Conservation (phyloP, 1,284 basidiomycete genomes). For the Puccinia triticina region DNA sequence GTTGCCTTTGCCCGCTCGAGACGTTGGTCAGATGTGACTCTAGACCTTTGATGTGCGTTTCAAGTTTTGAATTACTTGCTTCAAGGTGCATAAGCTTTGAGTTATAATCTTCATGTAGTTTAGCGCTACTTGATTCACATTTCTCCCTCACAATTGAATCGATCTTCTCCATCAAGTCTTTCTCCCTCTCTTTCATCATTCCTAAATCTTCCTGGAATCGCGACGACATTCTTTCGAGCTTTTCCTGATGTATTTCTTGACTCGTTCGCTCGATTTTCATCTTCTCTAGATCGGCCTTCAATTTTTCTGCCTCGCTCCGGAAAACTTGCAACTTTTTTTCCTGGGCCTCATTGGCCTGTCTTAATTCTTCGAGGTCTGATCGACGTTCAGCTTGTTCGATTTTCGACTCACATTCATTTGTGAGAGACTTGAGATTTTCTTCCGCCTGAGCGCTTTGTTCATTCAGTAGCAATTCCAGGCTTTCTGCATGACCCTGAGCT, state of each 20-base stretch:
- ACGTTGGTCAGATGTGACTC: conserved; percentile 29
- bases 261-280: conserved; percentile 32
- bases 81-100: conserved; percentile 30
- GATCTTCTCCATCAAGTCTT: conserved; percentile 19
- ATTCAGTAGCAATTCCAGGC: conserved; percentile 11
- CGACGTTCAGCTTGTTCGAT: conserved; percentile 29
- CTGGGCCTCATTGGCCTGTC: conserved; percentile 3
- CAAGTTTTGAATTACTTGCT: conserved; percentile 37
- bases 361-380: background rate
- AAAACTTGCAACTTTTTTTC: conserved; percentile 18
- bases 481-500: background rate
- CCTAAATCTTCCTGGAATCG: conserved; percentile 20
- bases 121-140: conserved; percentile 5
- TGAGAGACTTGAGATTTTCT: conserved; percentile 34
- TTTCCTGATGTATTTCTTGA: conserved; percentile 36
- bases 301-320: conserved; percentile 19
- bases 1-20: conserved; percentile 28
- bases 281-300: conserved; percentile 23
- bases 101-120: conserved; percentile 28
- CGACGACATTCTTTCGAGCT: conserved; percentile 6
- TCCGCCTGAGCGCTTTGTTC: conserved; percentile 5
- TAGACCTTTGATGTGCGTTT: conserved; percentile 29
- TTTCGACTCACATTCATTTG: conserved; percentile 15
- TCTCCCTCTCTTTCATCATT: conserved; percentile 33
- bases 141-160: conserved; percentile 18